phyloP scores from a whole-genome alignment of 108 stramenopile genomes.

The Skeletonema marinoi region DNA sequence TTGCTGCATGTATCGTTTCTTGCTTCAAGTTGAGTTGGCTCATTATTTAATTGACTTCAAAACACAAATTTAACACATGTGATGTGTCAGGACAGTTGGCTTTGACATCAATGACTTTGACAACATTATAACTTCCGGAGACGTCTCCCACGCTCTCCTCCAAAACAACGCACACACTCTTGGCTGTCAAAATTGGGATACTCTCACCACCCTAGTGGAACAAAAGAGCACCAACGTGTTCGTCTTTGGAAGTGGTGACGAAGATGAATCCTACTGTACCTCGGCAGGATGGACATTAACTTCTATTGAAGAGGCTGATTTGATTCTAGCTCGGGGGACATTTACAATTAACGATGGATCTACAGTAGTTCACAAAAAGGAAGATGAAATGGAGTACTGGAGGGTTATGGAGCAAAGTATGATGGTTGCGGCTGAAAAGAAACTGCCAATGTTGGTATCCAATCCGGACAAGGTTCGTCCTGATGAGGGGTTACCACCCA shows the following conservation, averaged over 20 bases:
- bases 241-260: slow-evolving; percentile 92
- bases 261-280: slow-evolving; percentile 78
- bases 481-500: slow-evolving; percentile 75
- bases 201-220: slow-evolving; percentile 14
- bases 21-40: not conserved
- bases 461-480: slow-evolving; percentile 92
- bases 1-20: not conserved
- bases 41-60: not conserved
- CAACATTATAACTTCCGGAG: slow-evolving; percentile 80
- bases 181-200: slow-evolving; percentile 30
- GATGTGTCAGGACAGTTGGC: slow-evolving; percentile 36
- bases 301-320: slow-evolving; percentile 83
- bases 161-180: slow-evolving; percentile 27
- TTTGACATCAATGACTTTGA: slow-evolving; percentile 65
- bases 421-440: slow-evolving; percentile 57
- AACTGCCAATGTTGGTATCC: slow-evolving; percentile 89
- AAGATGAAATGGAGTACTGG: slow-evolving; percentile 59
- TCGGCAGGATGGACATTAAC: slow-evolving; percentile 79
- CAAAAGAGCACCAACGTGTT: slow-evolving; percentile 45
- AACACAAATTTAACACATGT: not conserved
- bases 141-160: slow-evolving; percentile 57
- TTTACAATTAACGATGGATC: slow-evolving; percentile 67
- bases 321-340: slow-evolving; percentile 87
- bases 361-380: slow-evolving; percentile 44
- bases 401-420: slow-evolving; percentile 54